These are phyloP conservation scores for Pecoramyces ruminantium DNA, from an alignment of 192 early-diverging fungal species.

Conservation along the genomic window DNA sequence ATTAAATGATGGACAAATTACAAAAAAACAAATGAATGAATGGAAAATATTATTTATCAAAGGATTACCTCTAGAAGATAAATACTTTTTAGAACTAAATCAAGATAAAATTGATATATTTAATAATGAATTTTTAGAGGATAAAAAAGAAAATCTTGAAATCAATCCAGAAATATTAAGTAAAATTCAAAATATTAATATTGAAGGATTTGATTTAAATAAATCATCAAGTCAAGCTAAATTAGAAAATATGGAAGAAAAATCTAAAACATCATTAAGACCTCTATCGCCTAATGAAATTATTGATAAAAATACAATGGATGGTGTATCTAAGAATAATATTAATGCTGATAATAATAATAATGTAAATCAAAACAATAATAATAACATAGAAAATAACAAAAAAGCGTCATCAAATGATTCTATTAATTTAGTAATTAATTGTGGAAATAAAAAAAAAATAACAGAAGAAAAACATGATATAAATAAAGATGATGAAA, in stretches of 20 bases:
- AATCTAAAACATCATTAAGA: neutral
- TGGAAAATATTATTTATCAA: conserved; percentile 35
- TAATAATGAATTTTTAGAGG: neutral
- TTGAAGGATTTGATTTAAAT: neutral
- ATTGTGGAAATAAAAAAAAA: too few species aligned
- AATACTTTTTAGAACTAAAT: conserved; percentile 17
- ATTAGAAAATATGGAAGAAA: neutral
- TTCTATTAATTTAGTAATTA: too few species aligned
- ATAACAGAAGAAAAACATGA: too few species aligned
- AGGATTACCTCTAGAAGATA: conserved; percentile 13
- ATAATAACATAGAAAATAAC: too few species aligned
- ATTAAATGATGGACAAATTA: conserved; percentile 29
- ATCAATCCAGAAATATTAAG: neutral
- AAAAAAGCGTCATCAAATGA: too few species aligned
- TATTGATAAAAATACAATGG: too few species aligned
- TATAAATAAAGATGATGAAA: too few species aligned
- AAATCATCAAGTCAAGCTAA: neutral
- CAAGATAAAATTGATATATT: conserved; percentile 13
- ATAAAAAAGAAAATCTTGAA: neutral
- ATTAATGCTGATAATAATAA: too few species aligned
- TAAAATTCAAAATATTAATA: neutral
- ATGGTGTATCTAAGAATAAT: too few species aligned
- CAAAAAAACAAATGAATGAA: conserved; percentile 22
- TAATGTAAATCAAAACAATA: too few species aligned
- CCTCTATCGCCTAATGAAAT: too few species aligned